Conservation (phyloP, 2,329 filamentous ascomycete genomes). For the Xylaria arbuscula region DNA sequence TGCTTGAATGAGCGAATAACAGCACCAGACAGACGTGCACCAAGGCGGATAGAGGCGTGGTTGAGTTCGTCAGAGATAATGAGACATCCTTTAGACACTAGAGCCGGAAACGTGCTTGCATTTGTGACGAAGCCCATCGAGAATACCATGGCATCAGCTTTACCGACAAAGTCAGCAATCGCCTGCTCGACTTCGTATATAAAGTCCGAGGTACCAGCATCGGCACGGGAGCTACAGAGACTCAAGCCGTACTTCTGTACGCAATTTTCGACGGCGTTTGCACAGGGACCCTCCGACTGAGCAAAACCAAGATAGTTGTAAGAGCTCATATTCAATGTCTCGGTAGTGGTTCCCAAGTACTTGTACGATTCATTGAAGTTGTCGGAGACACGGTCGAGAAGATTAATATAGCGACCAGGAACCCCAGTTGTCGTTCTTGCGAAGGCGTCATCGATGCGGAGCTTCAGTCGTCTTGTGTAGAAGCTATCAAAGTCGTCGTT, state of each 20-base stretch:
- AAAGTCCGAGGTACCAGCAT: constrained; percentile 88
- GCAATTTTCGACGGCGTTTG: constrained; percentile 88
- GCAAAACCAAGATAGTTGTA: constrained; percentile 99
- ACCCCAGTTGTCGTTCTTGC: constrained; percentile 92
- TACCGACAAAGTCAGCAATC: constrained; percentile 91
- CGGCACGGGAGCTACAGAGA: constrained; percentile 81
- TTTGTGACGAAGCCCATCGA: constrained; percentile 99
- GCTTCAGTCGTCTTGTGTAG: constrained; percentile 91
- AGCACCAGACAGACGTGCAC: constrained; percentile 90
- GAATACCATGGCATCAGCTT: constrained; percentile 94
- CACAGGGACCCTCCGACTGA: constrained; percentile 95
- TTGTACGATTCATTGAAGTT: constrained; percentile 93
- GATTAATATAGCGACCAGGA: constrained; percentile 90
- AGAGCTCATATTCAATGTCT: constrained; percentile 98
- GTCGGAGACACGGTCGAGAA: constrained; percentile 89
- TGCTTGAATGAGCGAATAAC: constrained; percentile 98
- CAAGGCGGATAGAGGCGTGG: constrained; percentile 96
- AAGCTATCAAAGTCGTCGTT: constrained; percentile 99
- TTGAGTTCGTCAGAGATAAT: constrained; percentile 98
- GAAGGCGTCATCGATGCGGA: constrained; percentile 97
- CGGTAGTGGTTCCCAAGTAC: constrained; percentile 88
- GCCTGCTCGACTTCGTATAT: constrained; percentile 89
- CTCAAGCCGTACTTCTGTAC: constrained; percentile 88
- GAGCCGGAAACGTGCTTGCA: constrained; percentile 87
- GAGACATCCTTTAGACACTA: constrained; percentile 91